These are phyloP conservation scores for Ascochyta fabae DNA, from an alignment of 2,329 filamentous ascomycete genomes.

Conservation along the genomic window DNA sequence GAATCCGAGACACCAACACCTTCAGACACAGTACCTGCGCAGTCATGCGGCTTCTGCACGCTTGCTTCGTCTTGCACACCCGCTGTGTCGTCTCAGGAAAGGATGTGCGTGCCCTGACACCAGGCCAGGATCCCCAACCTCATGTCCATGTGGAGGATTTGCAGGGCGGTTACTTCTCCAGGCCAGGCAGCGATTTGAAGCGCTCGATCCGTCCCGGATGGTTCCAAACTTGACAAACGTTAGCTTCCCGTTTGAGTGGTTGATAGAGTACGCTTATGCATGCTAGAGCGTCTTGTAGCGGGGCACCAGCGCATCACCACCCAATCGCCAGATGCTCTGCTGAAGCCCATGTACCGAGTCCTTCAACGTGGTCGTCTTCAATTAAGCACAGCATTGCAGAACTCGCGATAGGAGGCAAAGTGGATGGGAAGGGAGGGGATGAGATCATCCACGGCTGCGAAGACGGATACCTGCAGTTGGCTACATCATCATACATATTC, in stretches of 20 bases:
- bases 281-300: slow-evolving; percentile 26
- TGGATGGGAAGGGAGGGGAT: slow-evolving; percentile 11
- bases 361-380: slow-evolving; percentile 32
- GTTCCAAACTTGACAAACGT: slow-evolving; percentile 25
- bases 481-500: slow-evolving; percentile 23
- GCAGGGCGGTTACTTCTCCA: slow-evolving; percentile 40
- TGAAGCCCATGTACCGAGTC: slow-evolving; percentile 9
- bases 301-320: slow-evolving; percentile 26
- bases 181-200: slow-evolving; percentile 37
- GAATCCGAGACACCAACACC: slow-evolving; percentile 19
- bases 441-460: slow-evolving; percentile 30
- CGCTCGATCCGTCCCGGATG: slow-evolving; percentile 44
- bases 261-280: slow-evolving; percentile 37
- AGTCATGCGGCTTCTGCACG: slow-evolving; percentile 18
- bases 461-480: slow-evolving; percentile 19
- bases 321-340: slow-evolving; percentile 23
- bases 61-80: slow-evolving; percentile 13
- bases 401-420: slow-evolving; percentile 6
- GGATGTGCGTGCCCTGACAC: slow-evolving; percentile 14
- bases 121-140: slow-evolving; percentile 18
- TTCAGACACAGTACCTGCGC: slow-evolving; percentile 12
- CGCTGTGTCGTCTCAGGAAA: slow-evolving; percentile 8
- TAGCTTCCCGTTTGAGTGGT: slow-evolving; percentile 35
- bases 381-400: slow-evolving; percentile 20
- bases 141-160: slow-evolving; percentile 17